A percentile compares a stretch with the other conserved stretches of the same genome.
Conservation (phyloP, 2,329 filamentous ascomycete genomes). For the Cladosporium colombiae region DNA sequence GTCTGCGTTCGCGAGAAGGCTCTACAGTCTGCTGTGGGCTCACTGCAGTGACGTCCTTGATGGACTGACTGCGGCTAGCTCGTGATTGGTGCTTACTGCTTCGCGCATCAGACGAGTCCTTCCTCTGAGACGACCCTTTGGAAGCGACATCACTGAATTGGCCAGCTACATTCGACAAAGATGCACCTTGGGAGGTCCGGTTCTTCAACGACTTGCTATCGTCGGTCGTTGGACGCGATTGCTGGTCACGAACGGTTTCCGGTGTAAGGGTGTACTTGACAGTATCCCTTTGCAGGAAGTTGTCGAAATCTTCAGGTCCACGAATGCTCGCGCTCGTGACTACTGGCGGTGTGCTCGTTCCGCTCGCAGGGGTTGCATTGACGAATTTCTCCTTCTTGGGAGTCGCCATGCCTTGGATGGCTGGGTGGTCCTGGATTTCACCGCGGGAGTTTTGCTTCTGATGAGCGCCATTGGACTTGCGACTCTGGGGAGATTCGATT, state of each 20-base stretch:
- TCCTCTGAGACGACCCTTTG: neutral
- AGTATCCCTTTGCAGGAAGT: conserved; percentile 49
- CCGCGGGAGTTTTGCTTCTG: neutral
- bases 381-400: conserved; percentile 20
- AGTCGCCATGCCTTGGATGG: conserved; percentile 30
- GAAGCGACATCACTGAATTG: neutral
- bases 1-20: conserved; percentile 25
- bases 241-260: conserved; percentile 45
- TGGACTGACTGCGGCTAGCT: conserved; percentile 26
- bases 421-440: conserved; percentile 32
- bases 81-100: conserved; percentile 22
- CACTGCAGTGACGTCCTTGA: conserved; percentile 24
- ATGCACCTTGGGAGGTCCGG: neutral
- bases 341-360: conserved; percentile 20
- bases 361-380: neutral
- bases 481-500: neutral
- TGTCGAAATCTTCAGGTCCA: conserved; percentile 48
- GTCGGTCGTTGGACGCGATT: conserved; percentile 26
- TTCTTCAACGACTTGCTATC: conserved; percentile 1
- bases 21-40: neutral
- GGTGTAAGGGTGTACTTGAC: conserved; percentile 54
- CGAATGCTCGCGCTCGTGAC: conserved; percentile 35
- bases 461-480: neutral
- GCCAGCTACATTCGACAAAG: neutral
- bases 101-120: neutral